Evolutionary conservation across 1,139 yeast species (phyloP).

Genomic region (Lodderomyces oxycetoniae): DNA sequence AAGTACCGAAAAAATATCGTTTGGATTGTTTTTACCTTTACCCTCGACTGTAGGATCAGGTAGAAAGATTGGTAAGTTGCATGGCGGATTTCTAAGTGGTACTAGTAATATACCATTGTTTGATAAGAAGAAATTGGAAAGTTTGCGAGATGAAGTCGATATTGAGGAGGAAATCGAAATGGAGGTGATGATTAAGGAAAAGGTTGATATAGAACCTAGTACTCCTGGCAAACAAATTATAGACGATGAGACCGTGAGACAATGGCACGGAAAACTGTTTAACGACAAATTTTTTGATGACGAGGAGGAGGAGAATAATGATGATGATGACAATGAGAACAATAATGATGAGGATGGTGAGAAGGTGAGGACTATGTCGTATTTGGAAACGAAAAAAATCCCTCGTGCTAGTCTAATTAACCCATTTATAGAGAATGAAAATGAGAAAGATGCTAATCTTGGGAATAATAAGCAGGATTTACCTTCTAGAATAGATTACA

Average conservation of each 20-base stretch:
- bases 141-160: slow-evolving; percentile 15
- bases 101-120: slow-evolving; percentile 3
- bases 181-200: slow-evolving; percentile 15
- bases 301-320: slow-evolving; percentile 6
- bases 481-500: slow-evolving; percentile 18
- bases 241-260: slow-evolving; percentile 23
- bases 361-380: slow-evolving; percentile 17
- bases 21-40: slow-evolving; percentile 36
- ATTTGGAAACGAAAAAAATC: slow-evolving; percentile 8
- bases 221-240: slow-evolving; percentile 39
- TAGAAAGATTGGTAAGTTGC: slow-evolving; percentile 14
- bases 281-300: slow-evolving; percentile 26
- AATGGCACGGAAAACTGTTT: slow-evolving; percentile 37
- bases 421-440: slow-evolving; percentile 13
- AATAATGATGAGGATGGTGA: slow-evolving; percentile 26
- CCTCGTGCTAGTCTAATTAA: slow-evolving; percentile 10
- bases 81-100: slow-evolving; percentile 5
- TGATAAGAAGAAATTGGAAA: slow-evolving; percentile 9
- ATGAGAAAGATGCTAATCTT: not conserved
- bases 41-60: slow-evolving; percentile 43
- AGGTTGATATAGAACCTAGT: slow-evolving; percentile 12
- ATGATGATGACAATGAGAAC: not conserved
- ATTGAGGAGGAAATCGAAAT: slow-evolving; percentile 15
- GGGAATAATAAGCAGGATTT: slow-evolving; percentile 2
- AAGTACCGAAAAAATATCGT: slow-evolving; percentile 16